Percentiles rank a stretch among this genome's conserved stretches.
phyloP scores from a whole-genome alignment of 108 stramenopile genomes.

The Cafeteria roenbergensis region DNA sequence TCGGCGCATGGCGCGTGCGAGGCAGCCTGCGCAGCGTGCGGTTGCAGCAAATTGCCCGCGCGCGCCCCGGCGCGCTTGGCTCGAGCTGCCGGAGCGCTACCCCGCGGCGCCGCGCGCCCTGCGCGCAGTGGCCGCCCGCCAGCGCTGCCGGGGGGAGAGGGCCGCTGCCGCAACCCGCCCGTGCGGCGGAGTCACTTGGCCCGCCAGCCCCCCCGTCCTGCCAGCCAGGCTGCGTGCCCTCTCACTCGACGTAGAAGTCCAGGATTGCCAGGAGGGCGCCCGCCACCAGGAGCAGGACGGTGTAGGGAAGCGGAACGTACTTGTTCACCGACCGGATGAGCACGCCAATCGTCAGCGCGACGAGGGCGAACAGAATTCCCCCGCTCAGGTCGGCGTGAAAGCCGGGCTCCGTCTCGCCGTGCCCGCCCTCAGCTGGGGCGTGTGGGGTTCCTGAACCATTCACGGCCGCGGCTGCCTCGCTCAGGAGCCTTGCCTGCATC shows the following conservation, averaged over 20 bases:
- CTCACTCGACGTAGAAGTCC: conserved; percentile 14
- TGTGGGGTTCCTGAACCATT: too few relatives aligned
- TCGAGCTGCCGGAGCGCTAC: not conserved
- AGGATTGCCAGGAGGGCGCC: conserved; percentile 21
- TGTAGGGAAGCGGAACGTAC: conserved; percentile 20
- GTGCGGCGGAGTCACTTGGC: too few relatives aligned
- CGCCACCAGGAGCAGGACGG: conserved; percentile 26
- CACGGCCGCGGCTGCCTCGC: too few relatives aligned
- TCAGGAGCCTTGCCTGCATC: too few relatives aligned
- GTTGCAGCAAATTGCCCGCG: not conserved
- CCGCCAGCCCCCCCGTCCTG: conserved; percentile 2
- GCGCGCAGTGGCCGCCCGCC: conserved; percentile 10
- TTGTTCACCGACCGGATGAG: not conserved
- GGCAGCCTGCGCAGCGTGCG: not conserved
- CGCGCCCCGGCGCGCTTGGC: not conserved
- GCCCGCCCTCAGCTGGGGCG: too few relatives aligned
- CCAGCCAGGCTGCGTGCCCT: not conserved
- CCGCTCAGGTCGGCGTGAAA: not conserved
- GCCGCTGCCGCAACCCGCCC: too few relatives aligned
- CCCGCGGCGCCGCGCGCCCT: conserved; percentile 1
- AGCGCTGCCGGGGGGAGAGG: too few relatives aligned
- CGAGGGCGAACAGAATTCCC: not conserved
- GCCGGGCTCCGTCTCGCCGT: too few relatives aligned
- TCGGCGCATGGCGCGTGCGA: not conserved
- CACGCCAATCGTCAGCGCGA: not conserved